A percentile compares a stretch with the other conserved stretches of the same genome.
Conservation (phyloP, 2,329 filamentous ascomycete genomes). For the Verticillium albo-atrum region DNA sequence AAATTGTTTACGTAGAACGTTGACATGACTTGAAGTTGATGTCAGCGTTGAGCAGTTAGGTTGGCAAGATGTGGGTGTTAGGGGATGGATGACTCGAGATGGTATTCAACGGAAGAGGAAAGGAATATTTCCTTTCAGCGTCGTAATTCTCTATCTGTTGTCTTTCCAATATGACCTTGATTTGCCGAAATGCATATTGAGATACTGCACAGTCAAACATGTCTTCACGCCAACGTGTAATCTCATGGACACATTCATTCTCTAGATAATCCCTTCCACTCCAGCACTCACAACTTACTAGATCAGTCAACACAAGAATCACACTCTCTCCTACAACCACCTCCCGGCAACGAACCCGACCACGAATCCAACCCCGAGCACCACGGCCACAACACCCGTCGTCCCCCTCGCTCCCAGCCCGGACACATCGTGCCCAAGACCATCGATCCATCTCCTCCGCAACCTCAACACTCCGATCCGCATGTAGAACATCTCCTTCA, state of each 20-base stretch:
- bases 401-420: conserved; percentile 7
- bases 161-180: no score
- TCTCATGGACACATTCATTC: background rate
- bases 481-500: conserved; percentile 26
- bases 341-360: background rate
- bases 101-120: no score
- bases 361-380: conserved; percentile 44
- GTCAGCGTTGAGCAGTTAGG: no score
- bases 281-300: background rate
- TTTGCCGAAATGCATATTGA: no score
- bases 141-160: no score
- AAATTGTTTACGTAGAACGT: no score
- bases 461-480: conserved; percentile 24
- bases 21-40: no score
- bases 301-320: background rate
- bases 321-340: background rate
- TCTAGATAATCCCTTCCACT: background rate
- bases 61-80: no score
- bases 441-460: conserved; percentile 26
- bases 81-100: no score
- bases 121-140: no score
- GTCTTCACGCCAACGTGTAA: background rate
- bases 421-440: conserved; percentile 6
- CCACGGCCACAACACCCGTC: conserved; percentile 15
- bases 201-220: background rate